Base-by-base conservation (phyloP, 1,284 basidiomycete genomes). In the Apiotrichum brassicae region DNA sequence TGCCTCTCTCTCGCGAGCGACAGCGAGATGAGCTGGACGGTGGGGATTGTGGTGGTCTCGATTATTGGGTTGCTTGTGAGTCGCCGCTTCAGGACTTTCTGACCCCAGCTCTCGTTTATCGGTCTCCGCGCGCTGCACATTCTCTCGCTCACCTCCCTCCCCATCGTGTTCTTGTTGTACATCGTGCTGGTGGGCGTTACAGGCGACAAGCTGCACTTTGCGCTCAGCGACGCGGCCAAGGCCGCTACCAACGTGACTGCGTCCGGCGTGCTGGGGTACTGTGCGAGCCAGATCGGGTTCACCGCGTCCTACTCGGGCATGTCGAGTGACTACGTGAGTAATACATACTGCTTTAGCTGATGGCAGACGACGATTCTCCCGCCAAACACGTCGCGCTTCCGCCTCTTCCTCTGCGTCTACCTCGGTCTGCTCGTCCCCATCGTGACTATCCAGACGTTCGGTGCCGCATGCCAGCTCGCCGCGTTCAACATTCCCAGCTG, bases 21-120 rank as follows among this genome's bases (percentile, higher is more conserved):
- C 50, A 80, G 80, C 9, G 59, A 46, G 56, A 74, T 73, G 65
- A 75, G 67, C 56, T 76, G 68, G 65, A 69, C 66, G 43, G 85
- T 94, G 14, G 92, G 92, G 1, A 97, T 97, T 50, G 85, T 92
- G 23, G 82, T 97, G 41, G 85, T 94, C 23, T 79, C 82, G 0
- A 59, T 86, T 25, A 78, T 94, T 39, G 84, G 87, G 3, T 77
- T 97, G 22, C 65, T 87, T 13, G 83, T 84, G 57, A 61, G 81
- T 76, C 14, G 6, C 1, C 6, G 7, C 22, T 26, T 19, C 14
- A 12, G 5, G 23, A 14, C 13, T 14, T 28, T 22, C 46, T 48
- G n/a, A 42, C 54, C 66, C 7, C 51, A 72, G 56, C 69, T 78
- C 40, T 77, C 76, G 19, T 77, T 79, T 49, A 70, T 74, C 42